phyloP scores from a whole-genome alignment of 73 alveolate genomes.

The Effrenium voratum region DNA sequence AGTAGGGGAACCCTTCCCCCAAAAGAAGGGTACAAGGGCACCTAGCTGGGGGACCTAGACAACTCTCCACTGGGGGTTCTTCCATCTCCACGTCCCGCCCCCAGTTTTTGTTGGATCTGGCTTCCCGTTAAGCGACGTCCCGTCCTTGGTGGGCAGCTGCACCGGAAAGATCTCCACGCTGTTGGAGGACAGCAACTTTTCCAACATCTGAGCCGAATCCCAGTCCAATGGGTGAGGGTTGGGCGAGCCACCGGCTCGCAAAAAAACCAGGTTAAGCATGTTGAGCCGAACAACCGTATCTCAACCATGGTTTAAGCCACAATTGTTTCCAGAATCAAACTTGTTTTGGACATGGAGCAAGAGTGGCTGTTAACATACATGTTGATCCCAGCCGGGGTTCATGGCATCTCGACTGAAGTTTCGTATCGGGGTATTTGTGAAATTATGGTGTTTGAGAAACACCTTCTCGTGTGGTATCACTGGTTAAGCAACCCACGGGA shows the following conservation, averaged over 20 bases:
- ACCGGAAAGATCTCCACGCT: conserved; percentile 93
- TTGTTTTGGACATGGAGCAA: neutral
- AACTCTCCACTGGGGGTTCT: too few relatives aligned
- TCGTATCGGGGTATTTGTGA: too few relatives aligned
- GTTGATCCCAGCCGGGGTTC: neutral
- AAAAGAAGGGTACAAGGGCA: too few relatives aligned
- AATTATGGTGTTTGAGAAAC: too few relatives aligned
- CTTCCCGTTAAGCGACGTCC: neutral
- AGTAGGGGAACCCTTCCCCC: too few relatives aligned
- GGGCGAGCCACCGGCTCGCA: neutral
- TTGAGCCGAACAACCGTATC: neutral
- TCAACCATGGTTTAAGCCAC: neutral
- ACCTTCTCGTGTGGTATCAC: too few relatives aligned
- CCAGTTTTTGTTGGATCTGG: too few relatives aligned
- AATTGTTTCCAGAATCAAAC: neutral
- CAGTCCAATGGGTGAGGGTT: neutral
- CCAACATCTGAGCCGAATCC: conserved; percentile 33
- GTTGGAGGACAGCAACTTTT: conserved; percentile 81
- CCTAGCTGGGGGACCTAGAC: too few relatives aligned
- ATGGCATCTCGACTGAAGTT: too few relatives aligned
- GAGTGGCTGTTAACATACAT: neutral
- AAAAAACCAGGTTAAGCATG: too few relatives aligned
- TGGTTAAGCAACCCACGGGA: too few relatives aligned
- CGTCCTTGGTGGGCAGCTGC: conserved; percentile 87
- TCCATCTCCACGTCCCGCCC: too few relatives aligned